Base-by-base conservation (phyloP, 441 rosid genomes). In the Capsella rubella region DNA sequence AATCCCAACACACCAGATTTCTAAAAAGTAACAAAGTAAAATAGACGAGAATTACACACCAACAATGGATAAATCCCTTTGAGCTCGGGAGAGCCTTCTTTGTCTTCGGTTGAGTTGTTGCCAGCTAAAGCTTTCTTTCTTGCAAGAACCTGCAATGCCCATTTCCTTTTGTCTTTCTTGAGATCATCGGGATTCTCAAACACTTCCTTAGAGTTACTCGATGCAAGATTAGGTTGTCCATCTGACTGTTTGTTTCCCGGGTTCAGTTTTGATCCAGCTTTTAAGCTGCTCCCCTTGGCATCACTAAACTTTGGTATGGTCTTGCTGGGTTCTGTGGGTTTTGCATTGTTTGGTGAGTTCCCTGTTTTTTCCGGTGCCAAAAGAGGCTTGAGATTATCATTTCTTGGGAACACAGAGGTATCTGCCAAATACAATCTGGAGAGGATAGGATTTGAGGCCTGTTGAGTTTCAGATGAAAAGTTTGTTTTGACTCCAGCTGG, bases 71-170 rank as follows among this genome's bases (percentile, higher is more conserved):
- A 96, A 69, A 81, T 92, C 77, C 92, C 96, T 83, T 87, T 89
- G 49, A 87, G 84, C 57, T 75, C 77, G 4, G 85, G 90, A 79
- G 67, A 81, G 70, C 88, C 93, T 75, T 80, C 85, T 60, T 75
- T 76, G 49, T 83, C 96, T 75, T 81, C 72, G 42, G 79, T 67
- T 73, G 86, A 82, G 84, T 49, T 82, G 77, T 79, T 85, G 77
- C 80, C 79, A 49, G 82, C 83, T 74, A 83, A 84, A 63, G 91
- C 90, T 77, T 74, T 90, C 86, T 91, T 96, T 73, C 99, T 86
- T 11, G 99, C 98, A 81, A 96, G 99, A 76, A 96, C 88, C 83
- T 90, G 90, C 78, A 91, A 75, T 62, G 99, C 99, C 97, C 95
- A 93, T 79, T 93, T 93, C 76, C 95, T 89, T 86, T 90, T 93